A percentile compares a stretch with the other conserved stretches of the same genome.
Evolutionary conservation across 2,329 filamentous ascomycete genomes (phyloP).

Genomic region (Stagonosporopsis vannaccii): DNA sequence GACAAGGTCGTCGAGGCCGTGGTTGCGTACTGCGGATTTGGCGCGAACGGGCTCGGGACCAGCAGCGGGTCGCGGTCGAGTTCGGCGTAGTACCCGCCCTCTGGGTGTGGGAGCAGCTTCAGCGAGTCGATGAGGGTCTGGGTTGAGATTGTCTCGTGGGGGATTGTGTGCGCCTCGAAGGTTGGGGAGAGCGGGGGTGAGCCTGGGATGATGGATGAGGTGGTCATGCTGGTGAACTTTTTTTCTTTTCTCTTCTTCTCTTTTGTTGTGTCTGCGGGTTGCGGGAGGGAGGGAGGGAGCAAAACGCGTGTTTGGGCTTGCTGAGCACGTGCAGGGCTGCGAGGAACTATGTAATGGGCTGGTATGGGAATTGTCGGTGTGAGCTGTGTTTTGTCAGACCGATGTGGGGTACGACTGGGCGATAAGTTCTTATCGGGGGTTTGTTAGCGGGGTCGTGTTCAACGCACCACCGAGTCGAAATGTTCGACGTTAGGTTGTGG

Average conservation of each 20-base stretch:
- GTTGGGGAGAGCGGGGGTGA: conserved; percentile 3
- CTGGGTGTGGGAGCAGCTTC: conserved; percentile 53
- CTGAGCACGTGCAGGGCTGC: conserved; percentile 5
- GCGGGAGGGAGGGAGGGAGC: no score
- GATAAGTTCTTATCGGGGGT: conserved; percentile 4
- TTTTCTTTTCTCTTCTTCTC: neutral
- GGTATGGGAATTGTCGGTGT: conserved; percentile 9
- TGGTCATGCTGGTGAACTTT: neutral
- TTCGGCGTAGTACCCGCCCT: conserved; percentile 61
- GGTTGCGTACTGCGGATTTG: conserved; percentile 17
- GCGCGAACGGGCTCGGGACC: conserved; percentile 63
- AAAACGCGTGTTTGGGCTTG: neutral
- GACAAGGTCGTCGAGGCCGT: neutral
- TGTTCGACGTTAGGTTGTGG: neutral
- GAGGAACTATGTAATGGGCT: no score
- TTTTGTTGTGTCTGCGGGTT: neutral
- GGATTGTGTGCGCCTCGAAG: conserved; percentile 1
- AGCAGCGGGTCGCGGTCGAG: conserved; percentile 54
- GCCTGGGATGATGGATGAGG: neutral
- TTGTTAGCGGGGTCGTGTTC: neutral
- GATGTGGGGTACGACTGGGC: conserved; percentile 6
- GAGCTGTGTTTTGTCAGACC: neutral
- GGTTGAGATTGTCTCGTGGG: conserved; percentile 21
- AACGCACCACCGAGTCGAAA: neutral
- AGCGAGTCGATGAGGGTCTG: conserved; percentile 42